Evolutionary conservation across 2,329 filamentous ascomycete species (phyloP).

Genomic region (Fusarium chlamydosporum): DNA sequence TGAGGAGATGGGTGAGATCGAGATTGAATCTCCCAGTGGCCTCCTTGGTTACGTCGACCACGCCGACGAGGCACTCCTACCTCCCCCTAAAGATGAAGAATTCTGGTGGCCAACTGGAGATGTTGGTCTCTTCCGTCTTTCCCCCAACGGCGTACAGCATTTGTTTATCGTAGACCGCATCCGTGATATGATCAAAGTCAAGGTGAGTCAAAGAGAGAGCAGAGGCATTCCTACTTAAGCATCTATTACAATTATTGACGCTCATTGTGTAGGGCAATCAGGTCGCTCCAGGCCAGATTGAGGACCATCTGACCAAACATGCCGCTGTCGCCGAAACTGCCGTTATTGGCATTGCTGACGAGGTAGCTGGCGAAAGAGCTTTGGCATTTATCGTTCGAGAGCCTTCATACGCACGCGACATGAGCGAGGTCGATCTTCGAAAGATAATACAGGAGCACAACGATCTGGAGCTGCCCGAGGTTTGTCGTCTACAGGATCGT

Average conservation of each 20-base stretch:
- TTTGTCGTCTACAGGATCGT: slow-evolving; percentile 13
- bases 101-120: slow-evolving; percentile 17
- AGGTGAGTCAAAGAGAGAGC: slow-evolving; percentile 4
- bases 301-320: slow-evolving; percentile 10
- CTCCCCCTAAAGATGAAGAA: slow-evolving; percentile 6
- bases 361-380: slow-evolving; percentile 17
- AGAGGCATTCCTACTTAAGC: neutral
- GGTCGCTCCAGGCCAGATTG: slow-evolving; percentile 12
- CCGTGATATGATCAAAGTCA: slow-evolving; percentile 17
- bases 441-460: slow-evolving; percentile 14
- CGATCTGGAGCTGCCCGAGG: slow-evolving; percentile 8
- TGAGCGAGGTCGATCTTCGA: slow-evolving; percentile 10
- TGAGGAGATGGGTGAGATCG: slow-evolving; percentile 14
- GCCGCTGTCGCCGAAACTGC: slow-evolving; percentile 14
- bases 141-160: slow-evolving; percentile 9
- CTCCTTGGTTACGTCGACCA: slow-evolving; percentile 12
- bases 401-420: slow-evolving; percentile 12
- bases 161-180: slow-evolving; percentile 11
- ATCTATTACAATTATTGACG: slow-evolving; percentile 2
- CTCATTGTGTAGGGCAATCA: slow-evolving; percentile 5
- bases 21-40: slow-evolving; percentile 15
- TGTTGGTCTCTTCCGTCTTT: slow-evolving; percentile 6
- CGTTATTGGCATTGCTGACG: slow-evolving; percentile 7
- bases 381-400: slow-evolving; percentile 18
- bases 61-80: slow-evolving; percentile 9